phyloP scores from a whole-genome alignment of 2,329 filamentous ascomycete genomes.

The Pleochaeta shiraiana region DNA sequence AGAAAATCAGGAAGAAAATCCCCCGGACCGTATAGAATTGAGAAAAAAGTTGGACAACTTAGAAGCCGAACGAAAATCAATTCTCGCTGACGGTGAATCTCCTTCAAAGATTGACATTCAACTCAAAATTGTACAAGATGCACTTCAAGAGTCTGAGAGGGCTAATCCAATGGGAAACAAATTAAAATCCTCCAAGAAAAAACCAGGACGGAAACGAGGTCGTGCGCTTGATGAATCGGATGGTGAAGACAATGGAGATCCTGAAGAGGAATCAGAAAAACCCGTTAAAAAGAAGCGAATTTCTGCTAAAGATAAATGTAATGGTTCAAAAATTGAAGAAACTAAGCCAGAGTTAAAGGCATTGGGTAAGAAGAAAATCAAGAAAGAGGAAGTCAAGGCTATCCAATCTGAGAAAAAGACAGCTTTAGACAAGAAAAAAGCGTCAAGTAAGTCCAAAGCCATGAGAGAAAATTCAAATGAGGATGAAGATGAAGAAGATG shows the following conservation, averaged over 20 bases:
- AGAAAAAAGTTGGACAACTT: constrained; percentile 7
- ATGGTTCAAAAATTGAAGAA: not conserved
- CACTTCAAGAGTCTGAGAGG: constrained; percentile 9
- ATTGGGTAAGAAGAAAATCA: constrained; percentile 1
- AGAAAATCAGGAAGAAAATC: constrained; percentile 8
- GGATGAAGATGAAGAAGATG: constrained; percentile 14
- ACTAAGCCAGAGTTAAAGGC: not conserved
- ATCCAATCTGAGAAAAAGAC: constrained; percentile 8
- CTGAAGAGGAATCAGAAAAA: constrained; percentile 6
- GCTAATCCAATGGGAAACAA: constrained; percentile 7
- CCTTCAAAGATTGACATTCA: constrained; percentile 6
- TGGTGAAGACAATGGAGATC: constrained; percentile 6
- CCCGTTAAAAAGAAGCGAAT: constrained; percentile 1
- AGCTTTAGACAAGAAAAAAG: constrained; percentile 21
- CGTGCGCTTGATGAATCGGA: constrained; percentile 5
- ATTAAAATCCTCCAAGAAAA: constrained; percentile 3
- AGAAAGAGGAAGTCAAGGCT: constrained; percentile 2
- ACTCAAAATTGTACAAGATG: constrained; percentile 6
- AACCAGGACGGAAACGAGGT: constrained; percentile 9
- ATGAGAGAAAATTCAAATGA: constrained; percentile 9
- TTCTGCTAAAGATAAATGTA: not conserved
- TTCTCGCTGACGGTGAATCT: constrained; percentile 2
- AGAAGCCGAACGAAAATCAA: constrained; percentile 6
- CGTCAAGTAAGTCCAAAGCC: constrained; percentile 21
- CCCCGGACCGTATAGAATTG: constrained; percentile 7